Evolutionary conservation across 2,329 filamentous ascomycete genomes (phyloP).

Genomic region (Venturia nashicola): DNA sequence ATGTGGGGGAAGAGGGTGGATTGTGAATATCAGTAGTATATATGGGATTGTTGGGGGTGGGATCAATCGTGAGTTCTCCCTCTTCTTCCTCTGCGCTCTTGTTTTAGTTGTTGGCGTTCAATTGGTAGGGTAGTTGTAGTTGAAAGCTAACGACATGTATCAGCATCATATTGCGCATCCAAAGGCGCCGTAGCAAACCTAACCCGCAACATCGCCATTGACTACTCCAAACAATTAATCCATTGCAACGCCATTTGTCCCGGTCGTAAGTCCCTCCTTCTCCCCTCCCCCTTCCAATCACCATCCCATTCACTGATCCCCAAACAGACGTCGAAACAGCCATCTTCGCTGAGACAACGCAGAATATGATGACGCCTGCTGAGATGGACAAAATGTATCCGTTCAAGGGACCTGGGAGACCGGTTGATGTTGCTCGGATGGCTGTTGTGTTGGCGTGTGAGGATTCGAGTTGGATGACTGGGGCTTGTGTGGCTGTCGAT

Average conservation of each 20-base stretch:
- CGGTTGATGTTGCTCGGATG: constrained; percentile 11
- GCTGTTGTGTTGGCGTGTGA: constrained; percentile 12
- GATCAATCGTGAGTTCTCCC: neutral
- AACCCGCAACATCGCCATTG: constrained; percentile 36
- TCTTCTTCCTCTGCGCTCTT: too few species aligned
- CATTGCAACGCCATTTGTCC: constrained; percentile 44
- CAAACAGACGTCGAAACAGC: neutral
- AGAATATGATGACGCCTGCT: neutral
- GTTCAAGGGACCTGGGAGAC: constrained; percentile 11
- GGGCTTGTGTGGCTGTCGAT: constrained; percentile 8
- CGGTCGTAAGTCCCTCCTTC: constrained; percentile 27
- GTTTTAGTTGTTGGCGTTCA: too few species aligned
- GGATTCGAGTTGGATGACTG: constrained; percentile 12
- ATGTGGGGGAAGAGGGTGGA: constrained; percentile 34
- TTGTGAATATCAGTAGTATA: constrained; percentile 37
- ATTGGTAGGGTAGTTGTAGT: too few species aligned
- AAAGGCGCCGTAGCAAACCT: constrained; percentile 21
- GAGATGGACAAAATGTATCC: constrained; percentile 10
- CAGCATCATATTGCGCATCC: constrained; percentile 3
- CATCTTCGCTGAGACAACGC: neutral
- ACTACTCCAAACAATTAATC: constrained; percentile 36
- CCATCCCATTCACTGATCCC: too few species aligned
- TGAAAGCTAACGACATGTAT: neutral
- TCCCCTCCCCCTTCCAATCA: neutral
- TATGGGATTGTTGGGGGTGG: constrained; percentile 18